Conservation (phyloP, 2,329 filamentous ascomycete genomes). For the Diaporthe eres region DNA sequence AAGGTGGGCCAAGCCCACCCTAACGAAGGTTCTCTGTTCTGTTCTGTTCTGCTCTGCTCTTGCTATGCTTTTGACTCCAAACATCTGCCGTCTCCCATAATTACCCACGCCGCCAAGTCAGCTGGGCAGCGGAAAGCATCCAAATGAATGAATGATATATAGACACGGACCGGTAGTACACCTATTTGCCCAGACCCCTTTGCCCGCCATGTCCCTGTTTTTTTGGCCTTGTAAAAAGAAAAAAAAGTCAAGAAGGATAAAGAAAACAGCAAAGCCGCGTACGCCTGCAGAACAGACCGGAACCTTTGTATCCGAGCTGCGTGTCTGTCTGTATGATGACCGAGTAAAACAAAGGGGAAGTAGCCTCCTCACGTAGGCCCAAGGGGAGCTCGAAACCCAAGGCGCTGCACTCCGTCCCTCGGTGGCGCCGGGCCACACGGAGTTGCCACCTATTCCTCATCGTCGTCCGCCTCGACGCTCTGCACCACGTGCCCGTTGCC, state of each 20-base stretch:
- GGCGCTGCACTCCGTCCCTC: not conserved
- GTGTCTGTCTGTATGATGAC: constrained; percentile 18
- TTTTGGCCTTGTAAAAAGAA: constrained; percentile 5
- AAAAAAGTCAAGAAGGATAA: not conserved
- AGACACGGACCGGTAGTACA: constrained; percentile 31
- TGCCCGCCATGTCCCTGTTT: constrained; percentile 12
- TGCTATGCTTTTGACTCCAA: constrained; percentile 26
- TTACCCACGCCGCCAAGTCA: constrained; percentile 16
- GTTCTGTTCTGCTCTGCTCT: constrained; percentile 16
- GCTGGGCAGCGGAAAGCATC: not conserved
- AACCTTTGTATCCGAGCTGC: constrained; percentile 19
- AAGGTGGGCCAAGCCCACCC: not conserved
- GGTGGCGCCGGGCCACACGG: not conserved
- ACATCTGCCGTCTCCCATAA: constrained; percentile 16
- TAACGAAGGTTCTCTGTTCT: constrained; percentile 12
- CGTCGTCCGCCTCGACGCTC: constrained; percentile 38
- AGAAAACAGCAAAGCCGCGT: constrained; percentile 10
- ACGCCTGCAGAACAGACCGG: constrained; percentile 20
- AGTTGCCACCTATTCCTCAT: not conserved
- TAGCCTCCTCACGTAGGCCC: not conserved
- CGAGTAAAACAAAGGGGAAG: constrained; percentile 10
- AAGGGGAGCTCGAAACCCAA: not conserved
- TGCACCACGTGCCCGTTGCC: constrained; percentile 37
- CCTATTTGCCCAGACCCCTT: constrained; percentile 21
- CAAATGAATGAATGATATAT: constrained; percentile 40